Percentiles rank a stretch among this genome's conserved stretches.
Evolutionary conservation across 768 basidiomycete species (phyloP).

Genomic region (Auricularia auricula-judae): DNA sequence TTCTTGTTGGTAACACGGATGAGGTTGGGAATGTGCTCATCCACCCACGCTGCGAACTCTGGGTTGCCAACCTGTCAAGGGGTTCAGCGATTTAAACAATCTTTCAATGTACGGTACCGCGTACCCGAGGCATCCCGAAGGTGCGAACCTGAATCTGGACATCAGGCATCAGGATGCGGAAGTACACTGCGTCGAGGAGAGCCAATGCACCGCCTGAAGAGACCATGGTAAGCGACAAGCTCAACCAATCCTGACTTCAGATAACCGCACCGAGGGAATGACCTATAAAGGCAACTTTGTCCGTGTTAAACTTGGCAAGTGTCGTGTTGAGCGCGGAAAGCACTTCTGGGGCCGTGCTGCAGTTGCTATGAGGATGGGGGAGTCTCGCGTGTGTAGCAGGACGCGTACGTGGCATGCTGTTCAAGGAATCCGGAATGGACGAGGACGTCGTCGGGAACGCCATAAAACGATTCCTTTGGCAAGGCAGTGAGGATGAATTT

Average conservation of each 20-base stretch:
- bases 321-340: conserved; percentile 19
- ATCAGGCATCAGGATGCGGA: conserved; percentile 25
- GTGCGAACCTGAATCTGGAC: neutral
- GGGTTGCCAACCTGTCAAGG: neutral
- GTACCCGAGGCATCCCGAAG: neutral
- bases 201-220: conserved; percentile 23
- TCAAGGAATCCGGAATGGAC: conserved; percentile 37
- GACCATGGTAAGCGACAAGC: neutral
- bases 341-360: conserved; percentile 18
- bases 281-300: conserved; percentile 22
- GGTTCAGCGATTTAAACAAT: too few relatives aligned
- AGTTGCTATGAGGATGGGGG: conserved; percentile 4
- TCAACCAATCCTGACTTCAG: neutral
- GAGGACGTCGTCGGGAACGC: conserved; percentile 28
- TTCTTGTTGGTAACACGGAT: conserved; percentile 27
- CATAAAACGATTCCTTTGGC: conserved; percentile 37
- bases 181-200: conserved; percentile 28
- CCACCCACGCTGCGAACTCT: neutral
- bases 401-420: conserved; percentile 32
- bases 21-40: conserved; percentile 16
- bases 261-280: conserved; percentile 23
- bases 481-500: conserved; percentile 25
- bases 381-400: neutral
- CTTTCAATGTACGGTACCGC: too few relatives aligned
- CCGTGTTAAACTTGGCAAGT: conserved; percentile 11